phyloP scores from a whole-genome alignment of 1,284 basidiomycete genomes.

The Veloboletus limbatus region DNA sequence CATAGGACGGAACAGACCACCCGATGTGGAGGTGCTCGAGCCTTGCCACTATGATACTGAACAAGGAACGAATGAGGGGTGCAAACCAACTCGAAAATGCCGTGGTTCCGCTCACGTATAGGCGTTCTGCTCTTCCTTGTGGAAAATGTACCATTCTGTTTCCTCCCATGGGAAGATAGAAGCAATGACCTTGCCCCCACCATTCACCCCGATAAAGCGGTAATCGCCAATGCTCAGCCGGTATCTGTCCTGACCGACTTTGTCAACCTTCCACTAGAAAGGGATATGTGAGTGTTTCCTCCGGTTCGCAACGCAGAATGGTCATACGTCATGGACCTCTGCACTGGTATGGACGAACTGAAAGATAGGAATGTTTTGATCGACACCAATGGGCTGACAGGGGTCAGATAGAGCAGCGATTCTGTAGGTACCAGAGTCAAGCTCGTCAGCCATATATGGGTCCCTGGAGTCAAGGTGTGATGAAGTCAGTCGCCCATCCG shows the following conservation, averaged over 20 bases:
- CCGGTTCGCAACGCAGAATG: neutral
- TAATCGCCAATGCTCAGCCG: neutral
- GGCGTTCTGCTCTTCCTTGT: neutral
- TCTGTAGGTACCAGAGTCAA: no score
- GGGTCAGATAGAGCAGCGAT: neutral
- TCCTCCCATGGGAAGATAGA: neutral
- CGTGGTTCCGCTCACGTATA: conserved; percentile 1
- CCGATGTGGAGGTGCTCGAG: neutral
- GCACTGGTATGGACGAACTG: neutral
- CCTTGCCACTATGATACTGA: neutral
- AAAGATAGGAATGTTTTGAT: neutral
- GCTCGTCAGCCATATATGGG: neutral
- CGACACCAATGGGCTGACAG: neutral
- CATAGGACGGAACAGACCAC: neutral
- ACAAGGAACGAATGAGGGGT: neutral
- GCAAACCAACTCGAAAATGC: neutral
- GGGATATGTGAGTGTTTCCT: neutral
- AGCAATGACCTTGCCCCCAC: neutral
- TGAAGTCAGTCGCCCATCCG: no score
- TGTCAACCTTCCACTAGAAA: neutral
- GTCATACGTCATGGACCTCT: neutral
- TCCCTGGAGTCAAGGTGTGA: no score
- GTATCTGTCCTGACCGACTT: neutral
- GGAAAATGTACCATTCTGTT: neutral
- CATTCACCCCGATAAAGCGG: neutral